These are phyloP conservation scores for Paramecium primaurelia DNA, from an alignment of 73 alveolate genomes.

Conservation along the genomic window DNA sequence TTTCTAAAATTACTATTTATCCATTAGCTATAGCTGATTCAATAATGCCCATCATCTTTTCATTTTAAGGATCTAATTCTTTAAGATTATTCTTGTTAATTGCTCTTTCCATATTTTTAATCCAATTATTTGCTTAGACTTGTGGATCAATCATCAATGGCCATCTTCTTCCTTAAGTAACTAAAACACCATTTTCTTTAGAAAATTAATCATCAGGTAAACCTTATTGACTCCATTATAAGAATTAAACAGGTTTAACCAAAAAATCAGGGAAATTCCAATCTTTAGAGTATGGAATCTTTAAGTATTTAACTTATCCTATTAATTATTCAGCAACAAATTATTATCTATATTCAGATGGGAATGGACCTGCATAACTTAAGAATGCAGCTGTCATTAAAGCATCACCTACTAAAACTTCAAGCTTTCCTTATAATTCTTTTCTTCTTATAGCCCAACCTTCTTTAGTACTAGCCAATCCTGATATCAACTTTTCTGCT, in stretches of 20 bases:
- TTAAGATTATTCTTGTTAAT: slow-evolving; percentile 36
- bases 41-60: slow-evolving; percentile 27
- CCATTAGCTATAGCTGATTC: slow-evolving; percentile 52
- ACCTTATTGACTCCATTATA: slow-evolving; percentile 93
- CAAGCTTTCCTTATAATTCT: slow-evolving; percentile 83
- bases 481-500: slow-evolving; percentile 98
- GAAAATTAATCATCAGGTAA: slow-evolving; percentile 96
- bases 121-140: slow-evolving; percentile 93
- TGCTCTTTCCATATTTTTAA: slow-evolving; percentile 81
- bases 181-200: slow-evolving; percentile 92
- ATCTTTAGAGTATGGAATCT: slow-evolving; percentile 80
- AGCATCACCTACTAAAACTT: slow-evolving; percentile 97
- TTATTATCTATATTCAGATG: slow-evolving; percentile 90
- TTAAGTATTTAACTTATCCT: slow-evolving; percentile 55
- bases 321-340: slow-evolving; percentile 59
- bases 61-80: slow-evolving; percentile 53
- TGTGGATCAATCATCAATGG: slow-evolving; percentile 96
- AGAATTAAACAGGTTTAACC: slow-evolving; percentile 86
- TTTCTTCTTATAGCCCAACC: slow-evolving; percentile 87
- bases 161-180: slow-evolving; percentile 81
- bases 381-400: slow-evolving; percentile 98
- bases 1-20: slow-evolving; percentile 44
- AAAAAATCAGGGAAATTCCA: slow-evolving; percentile 91
- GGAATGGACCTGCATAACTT: slow-evolving; percentile 99
- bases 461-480: slow-evolving; percentile 98